These are phyloP conservation scores for Boletus speciosus DNA, from an alignment of 768 basidiomycete genomes.

Conservation along the genomic window DNA sequence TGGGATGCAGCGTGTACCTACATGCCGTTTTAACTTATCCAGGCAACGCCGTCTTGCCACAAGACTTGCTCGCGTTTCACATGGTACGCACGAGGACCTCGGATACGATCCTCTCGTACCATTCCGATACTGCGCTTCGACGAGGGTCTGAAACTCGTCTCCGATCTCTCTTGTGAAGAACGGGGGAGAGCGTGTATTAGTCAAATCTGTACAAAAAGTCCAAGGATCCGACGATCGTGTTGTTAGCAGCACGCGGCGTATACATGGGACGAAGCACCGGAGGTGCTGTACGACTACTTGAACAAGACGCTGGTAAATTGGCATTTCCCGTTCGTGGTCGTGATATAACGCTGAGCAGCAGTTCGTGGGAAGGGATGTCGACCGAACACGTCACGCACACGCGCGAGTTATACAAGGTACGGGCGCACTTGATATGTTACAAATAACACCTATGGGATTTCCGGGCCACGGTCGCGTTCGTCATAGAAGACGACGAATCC, in stretches of 20 bases:
- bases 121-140: not conserved
- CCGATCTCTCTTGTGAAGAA: slow-evolving; percentile 6
- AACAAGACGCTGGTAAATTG: not conserved
- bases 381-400: not conserved
- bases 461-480: not conserved
- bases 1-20: no score
- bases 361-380: not conserved
- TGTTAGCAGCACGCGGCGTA: slow-evolving; percentile 52
- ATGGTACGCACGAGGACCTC: slow-evolving; percentile 34
- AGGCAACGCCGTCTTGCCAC: slow-evolving; percentile 7
- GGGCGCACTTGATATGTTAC: not conserved
- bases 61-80: slow-evolving; percentile 48
- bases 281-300: slow-evolving; percentile 28
- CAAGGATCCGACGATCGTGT: slow-evolving; percentile 48
- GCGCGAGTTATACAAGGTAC: not conserved
- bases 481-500: not conserved
- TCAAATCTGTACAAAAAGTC: not conserved
- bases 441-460: not conserved
- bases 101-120: slow-evolving; percentile 13
- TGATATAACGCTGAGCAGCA: not conserved
- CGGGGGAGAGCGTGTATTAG: slow-evolving; percentile 8
- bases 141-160: slow-evolving; percentile 1
- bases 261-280: slow-evolving; percentile 53
- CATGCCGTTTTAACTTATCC: not conserved
- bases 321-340: no score